Evolutionary conservation across 2,329 filamentous ascomycete species (phyloP).

Genomic region (Chrysosporium keratinophilum): DNA sequence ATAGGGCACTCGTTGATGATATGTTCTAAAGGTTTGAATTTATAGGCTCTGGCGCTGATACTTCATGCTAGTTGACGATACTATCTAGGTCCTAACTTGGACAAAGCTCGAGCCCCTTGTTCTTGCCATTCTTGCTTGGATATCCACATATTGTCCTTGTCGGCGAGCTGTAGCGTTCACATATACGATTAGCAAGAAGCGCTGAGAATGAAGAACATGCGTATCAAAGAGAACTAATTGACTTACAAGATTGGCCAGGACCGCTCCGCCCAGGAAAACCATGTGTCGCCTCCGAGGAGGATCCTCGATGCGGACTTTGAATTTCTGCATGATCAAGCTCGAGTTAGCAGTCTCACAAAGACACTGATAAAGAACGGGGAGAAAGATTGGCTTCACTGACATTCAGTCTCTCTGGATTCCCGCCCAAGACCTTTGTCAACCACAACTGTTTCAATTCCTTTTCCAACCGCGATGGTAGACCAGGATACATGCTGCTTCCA

Average conservation of each 20-base stretch:
- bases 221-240: background rate
- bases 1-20: too few relatives aligned
- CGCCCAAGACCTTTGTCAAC: slow-evolving; percentile 81
- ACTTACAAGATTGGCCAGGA: slow-evolving; percentile 79
- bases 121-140: slow-evolving; percentile 95
- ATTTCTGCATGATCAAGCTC: slow-evolving; percentile 52
- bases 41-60: background rate
- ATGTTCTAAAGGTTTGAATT: background rate
- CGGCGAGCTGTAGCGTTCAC: slow-evolving; percentile 57
- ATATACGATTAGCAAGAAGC: background rate
- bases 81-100: slow-evolving; percentile 86
- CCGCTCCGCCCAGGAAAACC: slow-evolving; percentile 97
- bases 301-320: slow-evolving; percentile 98
- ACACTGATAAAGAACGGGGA: background rate
- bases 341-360: background rate
- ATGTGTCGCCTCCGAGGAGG: slow-evolving; percentile 92
- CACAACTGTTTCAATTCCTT: slow-evolving; percentile 99
- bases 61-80: background rate
- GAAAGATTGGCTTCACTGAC: slow-evolving; percentile 32
- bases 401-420: slow-evolving; percentile 82
- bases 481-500: slow-evolving; percentile 98
- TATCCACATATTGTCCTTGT: slow-evolving; percentile 99
- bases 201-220: background rate
- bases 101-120: slow-evolving; percentile 69
- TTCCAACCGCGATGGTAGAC: slow-evolving; percentile 83